These are phyloP conservation scores for Chrysanthemum lavandulifolium DNA, from an alignment of 129 eudicot species.

Conservation along the genomic window DNA sequence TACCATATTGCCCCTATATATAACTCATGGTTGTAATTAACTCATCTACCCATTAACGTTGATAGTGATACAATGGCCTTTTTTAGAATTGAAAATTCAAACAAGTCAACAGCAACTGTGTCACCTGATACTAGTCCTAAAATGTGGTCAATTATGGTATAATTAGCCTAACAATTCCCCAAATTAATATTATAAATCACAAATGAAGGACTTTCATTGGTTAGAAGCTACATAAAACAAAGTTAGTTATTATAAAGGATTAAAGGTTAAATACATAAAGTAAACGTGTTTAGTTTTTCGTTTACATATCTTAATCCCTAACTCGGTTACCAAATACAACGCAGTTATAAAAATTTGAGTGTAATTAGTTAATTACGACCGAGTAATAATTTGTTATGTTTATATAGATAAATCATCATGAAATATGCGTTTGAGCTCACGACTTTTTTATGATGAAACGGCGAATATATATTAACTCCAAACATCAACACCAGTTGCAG, in stretches of 20 bases:
- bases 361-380: neutral
- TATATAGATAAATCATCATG: too few species aligned
- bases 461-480: too few species aligned
- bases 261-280: neutral
- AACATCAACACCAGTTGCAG: too few species aligned
- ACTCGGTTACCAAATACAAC: neutral
- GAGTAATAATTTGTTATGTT: too few species aligned
- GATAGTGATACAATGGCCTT: too few species aligned
- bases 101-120: neutral
- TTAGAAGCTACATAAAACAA: conserved; percentile 17
- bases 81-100: too few species aligned
- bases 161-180: neutral
- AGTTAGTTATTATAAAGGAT: conserved; percentile 8
- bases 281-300: neutral
- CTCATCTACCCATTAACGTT: too few species aligned
- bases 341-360: neutral
- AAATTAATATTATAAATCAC: conserved; percentile 10
- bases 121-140: neutral
- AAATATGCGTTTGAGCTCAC: too few species aligned
- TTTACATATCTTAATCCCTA: neutral
- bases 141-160: conserved; percentile 15
- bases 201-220: conserved; percentile 2
- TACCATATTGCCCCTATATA: too few species aligned
- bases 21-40: too few species aligned
- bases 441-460: too few species aligned